Evolutionary conservation across 2,329 filamentous ascomycete genomes (phyloP).

Genomic region (Fusarium proliferatum): DNA sequence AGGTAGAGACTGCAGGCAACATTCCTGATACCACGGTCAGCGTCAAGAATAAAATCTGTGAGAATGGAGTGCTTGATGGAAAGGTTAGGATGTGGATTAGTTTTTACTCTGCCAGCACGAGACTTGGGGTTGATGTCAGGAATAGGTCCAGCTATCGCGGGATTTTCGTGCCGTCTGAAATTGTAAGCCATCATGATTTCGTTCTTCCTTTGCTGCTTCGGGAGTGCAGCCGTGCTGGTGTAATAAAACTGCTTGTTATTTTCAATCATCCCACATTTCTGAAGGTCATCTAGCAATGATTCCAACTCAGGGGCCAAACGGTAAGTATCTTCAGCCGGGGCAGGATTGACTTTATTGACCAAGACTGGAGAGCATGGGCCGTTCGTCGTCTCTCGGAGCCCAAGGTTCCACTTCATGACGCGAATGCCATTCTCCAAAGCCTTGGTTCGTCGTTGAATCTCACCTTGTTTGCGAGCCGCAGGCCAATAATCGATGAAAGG

Average conservation of each 20-base stretch:
- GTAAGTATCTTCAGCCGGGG: neutral
- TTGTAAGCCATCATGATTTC: neutral
- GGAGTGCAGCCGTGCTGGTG: neutral
- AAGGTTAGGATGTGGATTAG: accelerated
- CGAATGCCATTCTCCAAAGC: neutral
- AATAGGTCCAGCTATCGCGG: neutral
- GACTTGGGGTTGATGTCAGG: no score
- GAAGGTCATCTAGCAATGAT: neutral
- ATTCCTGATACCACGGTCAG: neutral
- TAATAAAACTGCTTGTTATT: accelerated
- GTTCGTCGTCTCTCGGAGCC: accelerated
- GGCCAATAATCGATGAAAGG: neutral
- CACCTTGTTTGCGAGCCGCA: neutral
- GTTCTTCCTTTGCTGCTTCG: neutral
- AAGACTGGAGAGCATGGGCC: accelerated
- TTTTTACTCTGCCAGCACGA: accelerated
- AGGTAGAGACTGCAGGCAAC: neutral
- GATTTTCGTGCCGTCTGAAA: neutral
- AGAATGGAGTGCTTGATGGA: neutral
- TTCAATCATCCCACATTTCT: accelerated
- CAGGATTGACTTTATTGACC: accelerated
- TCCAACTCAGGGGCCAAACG: neutral
- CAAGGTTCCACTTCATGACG: neutral
- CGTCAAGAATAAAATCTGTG: neutral
- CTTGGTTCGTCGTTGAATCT: neutral